phyloP scores from a whole-genome alignment of 495 filamentous ascomycete species.

The Chaetomium cochliodes region DNA sequence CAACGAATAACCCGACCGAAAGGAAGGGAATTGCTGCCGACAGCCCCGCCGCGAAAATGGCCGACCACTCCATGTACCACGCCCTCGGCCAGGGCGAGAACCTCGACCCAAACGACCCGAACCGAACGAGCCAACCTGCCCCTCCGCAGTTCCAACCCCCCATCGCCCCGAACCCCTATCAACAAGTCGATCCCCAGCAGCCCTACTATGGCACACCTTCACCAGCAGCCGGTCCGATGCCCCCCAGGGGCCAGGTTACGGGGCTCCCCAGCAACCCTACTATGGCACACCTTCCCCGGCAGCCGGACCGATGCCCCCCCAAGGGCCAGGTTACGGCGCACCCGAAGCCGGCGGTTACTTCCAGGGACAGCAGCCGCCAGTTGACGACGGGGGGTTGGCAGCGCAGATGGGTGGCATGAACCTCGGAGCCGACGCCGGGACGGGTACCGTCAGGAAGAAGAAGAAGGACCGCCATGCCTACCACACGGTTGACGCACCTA shows the following conservation, averaged over 20 bases:
- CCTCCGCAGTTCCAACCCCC: conserved; percentile 58
- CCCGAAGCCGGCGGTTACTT: conserved; percentile 35
- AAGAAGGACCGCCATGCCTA: conserved; percentile 96
- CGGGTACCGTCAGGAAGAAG: conserved; percentile 59
- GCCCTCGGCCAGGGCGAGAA: conserved; percentile 62
- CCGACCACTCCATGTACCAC: conserved; percentile 77
- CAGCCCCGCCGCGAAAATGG: conserved; percentile 50
- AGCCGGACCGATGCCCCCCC: conserved; percentile 37
- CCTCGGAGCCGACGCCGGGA: conserved; percentile 58
- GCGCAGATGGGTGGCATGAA: conserved; percentile 86
- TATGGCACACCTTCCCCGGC: conserved; percentile 40
- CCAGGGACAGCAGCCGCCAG: conserved; percentile 28
- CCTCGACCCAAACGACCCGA: conserved; percentile 62
- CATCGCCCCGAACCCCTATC: conserved; percentile 55
- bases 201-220: conserved; percentile 43
- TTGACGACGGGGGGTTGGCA: conserved; percentile 60
- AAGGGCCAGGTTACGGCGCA: conserved; percentile 39
- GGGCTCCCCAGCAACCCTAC: conserved; percentile 41
- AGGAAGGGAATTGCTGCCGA: conserved; percentile 10
- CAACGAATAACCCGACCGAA: conserved; percentile 3
- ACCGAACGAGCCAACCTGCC: conserved; percentile 55
- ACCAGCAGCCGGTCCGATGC: conserved; percentile 35
- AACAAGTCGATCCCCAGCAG: conserved; percentile 53
- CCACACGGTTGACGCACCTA: conserved; percentile 76
- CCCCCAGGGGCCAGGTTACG: conserved; percentile 42